These are phyloP conservation scores for Nannizzia gypsea DNA, from an alignment of 2,329 filamentous ascomycete species.

Conservation along the genomic window DNA sequence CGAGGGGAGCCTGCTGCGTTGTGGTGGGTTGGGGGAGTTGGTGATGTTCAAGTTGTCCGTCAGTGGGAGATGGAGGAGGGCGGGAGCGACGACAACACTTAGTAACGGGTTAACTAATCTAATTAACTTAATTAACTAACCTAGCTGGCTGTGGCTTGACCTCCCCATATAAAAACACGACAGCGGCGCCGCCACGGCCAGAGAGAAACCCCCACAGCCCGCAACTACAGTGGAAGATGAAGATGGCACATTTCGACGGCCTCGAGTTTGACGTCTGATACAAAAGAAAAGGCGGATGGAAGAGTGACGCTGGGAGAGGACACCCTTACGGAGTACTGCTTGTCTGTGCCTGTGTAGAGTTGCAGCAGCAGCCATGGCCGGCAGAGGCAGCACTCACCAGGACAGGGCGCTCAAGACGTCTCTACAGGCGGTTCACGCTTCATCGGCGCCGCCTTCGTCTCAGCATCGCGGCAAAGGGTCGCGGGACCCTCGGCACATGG, in stretches of 20 bases:
- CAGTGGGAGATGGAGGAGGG: background rate
- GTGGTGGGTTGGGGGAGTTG: background rate
- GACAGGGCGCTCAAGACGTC: constrained; percentile 54
- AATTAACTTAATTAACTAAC: background rate
- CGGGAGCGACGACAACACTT: background rate
- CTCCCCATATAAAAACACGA: too few species aligned
- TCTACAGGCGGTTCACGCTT: constrained; percentile 30
- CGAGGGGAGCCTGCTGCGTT: background rate
- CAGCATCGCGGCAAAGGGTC: constrained; percentile 3
- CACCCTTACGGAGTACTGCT: background rate
- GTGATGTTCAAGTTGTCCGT: background rate
- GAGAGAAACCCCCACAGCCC: background rate
- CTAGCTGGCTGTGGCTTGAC: background rate
- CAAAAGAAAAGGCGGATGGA: background rate
- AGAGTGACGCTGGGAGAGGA: background rate
- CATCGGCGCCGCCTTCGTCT: constrained; percentile 30
- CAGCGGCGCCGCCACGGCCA: background rate
- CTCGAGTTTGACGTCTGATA: background rate
- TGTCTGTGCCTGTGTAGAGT: background rate
- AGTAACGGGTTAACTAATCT: background rate
- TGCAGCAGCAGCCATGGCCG: background rate
- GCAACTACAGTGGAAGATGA: background rate
- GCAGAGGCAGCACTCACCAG: constrained; percentile 10
- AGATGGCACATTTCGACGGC: background rate
- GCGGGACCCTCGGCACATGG: constrained; percentile 37